Evolutionary conservation across 495 filamentous ascomycete genomes (phyloP).

Genomic region (Pseudoneurospora amorphoporcata): DNA sequence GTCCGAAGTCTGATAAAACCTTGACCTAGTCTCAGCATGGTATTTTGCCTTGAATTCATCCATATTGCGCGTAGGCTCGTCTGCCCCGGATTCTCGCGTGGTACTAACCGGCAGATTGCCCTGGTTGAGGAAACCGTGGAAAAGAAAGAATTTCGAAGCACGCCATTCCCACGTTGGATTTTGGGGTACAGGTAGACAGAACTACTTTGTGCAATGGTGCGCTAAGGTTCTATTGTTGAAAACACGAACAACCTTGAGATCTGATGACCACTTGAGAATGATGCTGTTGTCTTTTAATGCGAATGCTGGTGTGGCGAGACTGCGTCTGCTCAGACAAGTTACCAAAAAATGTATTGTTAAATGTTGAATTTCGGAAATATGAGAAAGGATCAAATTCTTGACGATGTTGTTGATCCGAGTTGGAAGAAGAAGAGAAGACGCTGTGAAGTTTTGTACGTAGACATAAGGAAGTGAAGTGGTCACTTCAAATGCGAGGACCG

Average conservation of each 20-base stretch:
- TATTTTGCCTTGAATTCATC: background rate
- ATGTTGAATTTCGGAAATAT: background rate
- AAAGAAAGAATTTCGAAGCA: background rate
- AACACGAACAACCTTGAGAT: background rate
- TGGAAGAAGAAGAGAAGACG: background rate
- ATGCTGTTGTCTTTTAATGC: background rate
- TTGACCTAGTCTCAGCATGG: background rate
- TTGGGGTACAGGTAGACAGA: background rate
- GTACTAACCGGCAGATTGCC: background rate
- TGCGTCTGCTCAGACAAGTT: background rate
- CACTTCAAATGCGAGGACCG: background rate
- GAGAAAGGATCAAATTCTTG: background rate
- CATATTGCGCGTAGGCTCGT: slow-evolving; percentile 1
- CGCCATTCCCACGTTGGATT: background rate
- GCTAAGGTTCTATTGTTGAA: background rate
- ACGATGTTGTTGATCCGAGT: background rate
- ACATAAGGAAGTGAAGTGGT: background rate
- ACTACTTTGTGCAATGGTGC: background rate
- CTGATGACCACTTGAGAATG: background rate
- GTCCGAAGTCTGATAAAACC: background rate
- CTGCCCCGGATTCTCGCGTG: background rate
- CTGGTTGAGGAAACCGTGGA: background rate
- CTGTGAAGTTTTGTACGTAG: too few relatives aligned
- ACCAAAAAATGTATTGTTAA: background rate
- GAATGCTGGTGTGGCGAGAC: background rate